A percentile compares a stretch with the other conserved stretches of the same genome.
phyloP scores from a whole-genome alignment of 805 yeast species.

The Komagataella populi region DNA sequence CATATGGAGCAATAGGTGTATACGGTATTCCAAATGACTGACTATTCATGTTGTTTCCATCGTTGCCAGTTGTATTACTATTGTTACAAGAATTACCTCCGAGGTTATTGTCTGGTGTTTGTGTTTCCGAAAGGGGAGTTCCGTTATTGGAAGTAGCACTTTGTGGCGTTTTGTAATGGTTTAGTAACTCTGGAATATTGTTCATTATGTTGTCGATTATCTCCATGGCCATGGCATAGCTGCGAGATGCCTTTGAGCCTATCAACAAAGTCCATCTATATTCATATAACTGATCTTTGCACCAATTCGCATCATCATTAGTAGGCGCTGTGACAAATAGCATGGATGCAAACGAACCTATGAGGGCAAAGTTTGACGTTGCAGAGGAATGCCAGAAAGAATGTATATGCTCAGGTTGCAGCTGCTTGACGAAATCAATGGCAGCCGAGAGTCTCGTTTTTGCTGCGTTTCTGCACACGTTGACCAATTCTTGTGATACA shows the following conservation, averaged over 20 bases:
- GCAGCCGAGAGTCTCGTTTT: slow-evolving; percentile 71
- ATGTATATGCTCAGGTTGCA: slow-evolving; percentile 73
- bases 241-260: slow-evolving; percentile 64
- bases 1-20: neutral
- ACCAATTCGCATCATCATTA: slow-evolving; percentile 49
- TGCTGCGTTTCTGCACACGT: slow-evolving; percentile 79
- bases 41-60: neutral
- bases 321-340: slow-evolving; percentile 54
- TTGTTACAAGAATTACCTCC: neutral
- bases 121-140: slow-evolving; percentile 3
- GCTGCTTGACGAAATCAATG: slow-evolving; percentile 59
- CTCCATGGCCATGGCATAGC: slow-evolving; percentile 60
- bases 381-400: slow-evolving; percentile 87
- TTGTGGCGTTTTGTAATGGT: neutral
- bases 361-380: slow-evolving; percentile 62
- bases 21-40: neutral
- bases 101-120: neutral
- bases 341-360: slow-evolving; percentile 81
- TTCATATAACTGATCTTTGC: slow-evolving; percentile 55
- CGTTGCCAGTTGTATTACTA: neutral
- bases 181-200: slow-evolving; percentile 60
- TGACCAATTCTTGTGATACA: slow-evolving; percentile 37
- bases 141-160: neutral
- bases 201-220: slow-evolving; percentile 59
- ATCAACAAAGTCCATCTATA: slow-evolving; percentile 68